These are phyloP conservation scores for Zoysia pacifica DNA, from an alignment of 176 grass and related monocot species.

Conservation along the genomic window DNA sequence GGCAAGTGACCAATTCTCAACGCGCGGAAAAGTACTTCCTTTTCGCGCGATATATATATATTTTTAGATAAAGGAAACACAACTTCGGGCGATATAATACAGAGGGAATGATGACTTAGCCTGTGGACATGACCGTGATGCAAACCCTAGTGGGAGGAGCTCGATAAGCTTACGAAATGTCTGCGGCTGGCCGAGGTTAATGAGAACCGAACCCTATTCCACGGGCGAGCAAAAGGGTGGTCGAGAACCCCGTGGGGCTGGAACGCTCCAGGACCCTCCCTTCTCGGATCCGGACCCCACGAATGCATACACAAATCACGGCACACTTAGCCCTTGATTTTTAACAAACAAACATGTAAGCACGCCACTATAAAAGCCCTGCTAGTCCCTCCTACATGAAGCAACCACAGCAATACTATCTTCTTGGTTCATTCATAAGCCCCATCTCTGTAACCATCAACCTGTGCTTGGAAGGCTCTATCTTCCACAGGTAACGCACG, in stretches of 20 bases:
- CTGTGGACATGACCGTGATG: slow-evolving; percentile 37
- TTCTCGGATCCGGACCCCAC: background rate
- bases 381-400: background rate
- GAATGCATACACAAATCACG: too few species aligned
- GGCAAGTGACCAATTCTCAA: too few species aligned
- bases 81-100: background rate
- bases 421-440: background rate
- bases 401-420: slow-evolving; percentile 27
- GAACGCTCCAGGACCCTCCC: slow-evolving; percentile 28
- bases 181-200: background rate
- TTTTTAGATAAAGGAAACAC: too few species aligned
- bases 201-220: slow-evolving; percentile 39
- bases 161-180: slow-evolving; percentile 28
- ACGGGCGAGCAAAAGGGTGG: slow-evolving; percentile 36
- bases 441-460: background rate
- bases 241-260: slow-evolving; percentile 33
- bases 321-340: background rate
- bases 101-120: slow-evolving; percentile 1
- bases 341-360: background rate
- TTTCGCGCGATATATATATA: too few species aligned
- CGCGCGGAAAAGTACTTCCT: too few species aligned
- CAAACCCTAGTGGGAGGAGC: slow-evolving; percentile 24
- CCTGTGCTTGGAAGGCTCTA: background rate
- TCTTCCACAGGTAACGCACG: slow-evolving; percentile 19
- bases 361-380: slow-evolving; percentile 35